Evolutionary conservation across 1,284 basidiomycete species (phyloP).

Genomic region (Sanghuangporus weigelae): DNA sequence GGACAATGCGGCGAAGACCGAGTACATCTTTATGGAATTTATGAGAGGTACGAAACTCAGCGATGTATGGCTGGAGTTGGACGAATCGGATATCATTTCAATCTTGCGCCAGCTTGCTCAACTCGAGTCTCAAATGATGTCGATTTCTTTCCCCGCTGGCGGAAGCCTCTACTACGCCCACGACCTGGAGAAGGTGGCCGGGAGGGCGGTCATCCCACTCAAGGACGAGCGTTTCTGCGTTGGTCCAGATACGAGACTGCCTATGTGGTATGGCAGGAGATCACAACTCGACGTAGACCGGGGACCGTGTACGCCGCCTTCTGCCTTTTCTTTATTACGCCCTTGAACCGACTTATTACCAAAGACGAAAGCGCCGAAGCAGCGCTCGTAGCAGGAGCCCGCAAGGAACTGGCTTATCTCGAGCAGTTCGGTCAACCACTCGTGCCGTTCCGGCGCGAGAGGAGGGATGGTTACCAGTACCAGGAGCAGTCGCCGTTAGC

Average conservation of each 20-base stretch:
- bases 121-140: slow-evolving; percentile 47
- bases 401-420: slow-evolving; percentile 48
- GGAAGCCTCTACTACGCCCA: slow-evolving; percentile 46
- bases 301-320: slow-evolving; percentile 44
- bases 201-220: slow-evolving; percentile 29
- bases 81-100: slow-evolving; percentile 37
- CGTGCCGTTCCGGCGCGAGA: slow-evolving; percentile 39
- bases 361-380: slow-evolving; percentile 43
- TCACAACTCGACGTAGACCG: slow-evolving; percentile 40
- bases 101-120: slow-evolving; percentile 39
- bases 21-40: slow-evolving; percentile 52
- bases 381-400: slow-evolving; percentile 38
- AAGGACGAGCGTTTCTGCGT: slow-evolving; percentile 41
- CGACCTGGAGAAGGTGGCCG: slow-evolving; percentile 24
- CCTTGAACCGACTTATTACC: slow-evolving; percentile 29
- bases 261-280: slow-evolving; percentile 44
- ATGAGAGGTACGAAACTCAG: slow-evolving; percentile 37
- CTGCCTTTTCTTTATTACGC: slow-evolving; percentile 26
- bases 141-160: slow-evolving; percentile 44
- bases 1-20: slow-evolving; percentile 44
- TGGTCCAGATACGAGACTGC: slow-evolving; percentile 34
- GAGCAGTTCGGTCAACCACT: slow-evolving; percentile 43
- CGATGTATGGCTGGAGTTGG: slow-evolving; percentile 39
- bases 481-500: slow-evolving; percentile 42
- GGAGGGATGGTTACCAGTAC: slow-evolving; percentile 43